Base-by-base conservation (phyloP, 768 basidiomycete genomes). In the Cubamyces sp. region DNA sequence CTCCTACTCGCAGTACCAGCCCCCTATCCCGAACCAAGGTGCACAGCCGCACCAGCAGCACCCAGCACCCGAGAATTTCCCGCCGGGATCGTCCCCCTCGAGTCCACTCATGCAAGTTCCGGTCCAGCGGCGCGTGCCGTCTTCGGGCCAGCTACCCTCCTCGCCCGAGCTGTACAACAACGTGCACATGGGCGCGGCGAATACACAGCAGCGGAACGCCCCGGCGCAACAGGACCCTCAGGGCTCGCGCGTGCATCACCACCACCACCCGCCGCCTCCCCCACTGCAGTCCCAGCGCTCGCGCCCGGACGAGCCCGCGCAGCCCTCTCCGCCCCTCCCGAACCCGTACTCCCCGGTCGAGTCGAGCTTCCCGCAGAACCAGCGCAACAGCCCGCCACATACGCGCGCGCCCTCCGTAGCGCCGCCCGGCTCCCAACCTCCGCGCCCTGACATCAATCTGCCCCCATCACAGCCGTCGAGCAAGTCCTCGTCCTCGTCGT, bases 1-100 rank as follows among this genome's bases (percentile, higher is more conserved):
- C 16, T 60, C 69, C 9, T 49, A 64, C 46, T 64, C 64, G 1
- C 64, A 64, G 47, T 64, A 68, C 28, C 61, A 52, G 16, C 64
- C 70, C 16, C 64, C 42, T 57, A 46, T 56, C 60, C 57, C 64
- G 64, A 48, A 61, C 64, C 46, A 49, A n/a, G 14, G 26, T 54
- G 48, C 42, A 41, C 57, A 49, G 16, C 43, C 26, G 3, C 57
- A 41, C 12, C 49, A 28, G 21, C 43, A 64, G 18, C 60, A 47
- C 16, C 53, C 49, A 18, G n/a, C 5, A 5, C 23, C 64, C 45
- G 59, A 57, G 39, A 46, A 65, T 43, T 21, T 57, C 7, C 57
- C 59, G 26, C 47, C 51, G 34, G 40, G 37, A 4, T 60, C 64
- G 0, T 40, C 51, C 16, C 59, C 54, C 2, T 25, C 39, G 14